Conservation (phyloP, 2,329 filamentous ascomycete genomes). For the Endocalyx cinctus region DNA sequence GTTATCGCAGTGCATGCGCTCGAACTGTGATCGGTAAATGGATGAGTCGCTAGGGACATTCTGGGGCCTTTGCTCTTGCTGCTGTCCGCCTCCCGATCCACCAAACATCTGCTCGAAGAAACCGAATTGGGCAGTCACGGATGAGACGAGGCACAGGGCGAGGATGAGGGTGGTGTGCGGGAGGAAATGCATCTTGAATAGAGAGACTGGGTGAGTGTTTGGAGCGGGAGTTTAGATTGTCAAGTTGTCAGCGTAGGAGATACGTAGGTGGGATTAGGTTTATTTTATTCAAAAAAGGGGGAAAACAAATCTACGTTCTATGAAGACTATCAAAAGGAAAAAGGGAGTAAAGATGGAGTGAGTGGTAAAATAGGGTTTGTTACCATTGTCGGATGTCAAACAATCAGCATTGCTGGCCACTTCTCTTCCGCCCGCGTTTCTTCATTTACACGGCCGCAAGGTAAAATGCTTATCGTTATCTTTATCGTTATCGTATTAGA, state of each 20-base stretch:
- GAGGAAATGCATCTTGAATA: constrained; percentile 28
- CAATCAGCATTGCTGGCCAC: constrained; percentile 20
- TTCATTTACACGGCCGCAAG: no score
- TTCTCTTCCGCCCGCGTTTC: no score
- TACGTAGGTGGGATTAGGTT: no score
- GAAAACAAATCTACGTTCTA: no score
- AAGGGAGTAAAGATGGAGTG: no score
- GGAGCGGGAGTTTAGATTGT: background rate
- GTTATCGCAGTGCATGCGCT: constrained; percentile 75
- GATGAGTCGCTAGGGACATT: constrained; percentile 81
- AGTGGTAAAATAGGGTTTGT: no score
- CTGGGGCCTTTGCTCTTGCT: constrained; percentile 58
- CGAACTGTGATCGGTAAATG: constrained; percentile 55
- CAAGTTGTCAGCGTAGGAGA: no score
- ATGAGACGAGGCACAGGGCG: constrained; percentile 55
- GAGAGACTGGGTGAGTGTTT: background rate
- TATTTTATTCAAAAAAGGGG: no score
- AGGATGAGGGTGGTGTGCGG: constrained; percentile 34
- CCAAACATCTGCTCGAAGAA: constrained; percentile 99
- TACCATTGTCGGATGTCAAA: constrained; percentile 4
- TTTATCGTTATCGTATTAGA: constrained; percentile 14
- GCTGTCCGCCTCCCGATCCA: constrained; percentile 47
- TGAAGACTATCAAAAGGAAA: no score
- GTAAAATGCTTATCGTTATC: no score
- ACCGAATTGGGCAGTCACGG: constrained; percentile 75